Evolutionary conservation across 805 yeast genomes (phyloP), one percentile per base, ranked within the genome.

Genomic region (Saturnispora halmiae): DNA sequence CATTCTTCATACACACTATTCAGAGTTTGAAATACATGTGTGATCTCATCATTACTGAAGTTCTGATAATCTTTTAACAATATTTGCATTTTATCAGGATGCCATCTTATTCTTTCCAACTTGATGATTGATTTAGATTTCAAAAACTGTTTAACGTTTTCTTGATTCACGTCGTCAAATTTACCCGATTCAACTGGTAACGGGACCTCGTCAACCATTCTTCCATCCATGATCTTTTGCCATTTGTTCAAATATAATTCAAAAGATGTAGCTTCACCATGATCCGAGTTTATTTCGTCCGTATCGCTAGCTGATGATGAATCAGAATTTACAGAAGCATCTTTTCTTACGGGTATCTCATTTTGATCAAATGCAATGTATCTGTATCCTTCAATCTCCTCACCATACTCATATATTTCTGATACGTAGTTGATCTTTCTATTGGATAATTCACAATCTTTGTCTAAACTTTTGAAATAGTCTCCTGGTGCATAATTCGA

Each of bases 81-180:
- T 45, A 28, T 30, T 3, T 50, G 50, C 77, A 79, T 72, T 50
- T 69, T 71, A 51, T 79, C 87, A 1, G 87, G 87, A 53, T 79
- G 87, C 86, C 86, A 79, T 46, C 73, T 58, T 5, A 79, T 55
- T 41, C 86, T 54, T 49, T 79, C 86, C 22, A 44, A 48, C 43
- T 69, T 74, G 19, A 65, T 44, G 8, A 58, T 46, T 5, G 49
- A 42, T 28, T 36, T 36, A 2, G 44, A 26, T 6, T 31, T 30
- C 4, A 59, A 24, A 35, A 59, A 59, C 1, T 11, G 18, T 4
- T 16, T 13, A 11, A 59, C 40, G 6, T 39, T 40, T 1, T 38
- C 39, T 3, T 31, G 21, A 19, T 32, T 42, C 2, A 58, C 33
- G 9, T 55, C 53, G 2, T 46, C 34, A 3, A 41, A 24, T 2